Evolutionary conservation across 257 asterid species (phyloP).

Genomic region (Ilex asprella): DNA sequence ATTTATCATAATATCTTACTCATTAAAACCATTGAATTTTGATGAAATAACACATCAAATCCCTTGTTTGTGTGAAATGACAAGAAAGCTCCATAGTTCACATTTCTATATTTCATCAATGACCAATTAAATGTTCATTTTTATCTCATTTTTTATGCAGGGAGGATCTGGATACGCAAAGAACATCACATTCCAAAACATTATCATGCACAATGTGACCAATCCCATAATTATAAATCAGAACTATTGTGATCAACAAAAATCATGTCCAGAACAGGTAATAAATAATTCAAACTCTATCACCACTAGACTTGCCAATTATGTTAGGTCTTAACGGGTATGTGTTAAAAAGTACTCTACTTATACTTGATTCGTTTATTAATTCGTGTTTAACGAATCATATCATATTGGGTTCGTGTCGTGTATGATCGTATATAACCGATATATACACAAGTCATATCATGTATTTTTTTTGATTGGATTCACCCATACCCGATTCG

Average conservation of each 20-base stretch:
- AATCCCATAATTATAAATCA: constrained; percentile 91
- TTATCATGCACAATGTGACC: constrained; percentile 53
- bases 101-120: too few relatives aligned
- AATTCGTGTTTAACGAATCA: too few relatives aligned
- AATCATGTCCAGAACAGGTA: constrained; percentile 57
- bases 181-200: constrained; percentile 55
- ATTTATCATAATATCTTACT: neutral
- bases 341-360: too few relatives aligned
- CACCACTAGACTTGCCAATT: neutral
- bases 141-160: constrained; percentile 17
- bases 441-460: too few relatives aligned
- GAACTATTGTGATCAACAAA: constrained; percentile 60
- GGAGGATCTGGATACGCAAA: constrained; percentile 85
- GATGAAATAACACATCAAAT: neutral
- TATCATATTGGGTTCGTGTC: too few relatives aligned
- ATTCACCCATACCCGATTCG: too few relatives aligned
- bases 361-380: too few relatives aligned
- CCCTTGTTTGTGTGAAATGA: neutral
- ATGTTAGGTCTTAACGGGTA: too few relatives aligned
- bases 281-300: neutral
- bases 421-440: too few relatives aligned
- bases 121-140: neutral
- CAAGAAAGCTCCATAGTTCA: neutral
- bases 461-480: too few relatives aligned
- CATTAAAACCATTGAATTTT: neutral